These are phyloP conservation scores for Botrytis hyacinthi DNA, from an alignment of 2,329 filamentous ascomycete genomes.

Conservation along the genomic window DNA sequence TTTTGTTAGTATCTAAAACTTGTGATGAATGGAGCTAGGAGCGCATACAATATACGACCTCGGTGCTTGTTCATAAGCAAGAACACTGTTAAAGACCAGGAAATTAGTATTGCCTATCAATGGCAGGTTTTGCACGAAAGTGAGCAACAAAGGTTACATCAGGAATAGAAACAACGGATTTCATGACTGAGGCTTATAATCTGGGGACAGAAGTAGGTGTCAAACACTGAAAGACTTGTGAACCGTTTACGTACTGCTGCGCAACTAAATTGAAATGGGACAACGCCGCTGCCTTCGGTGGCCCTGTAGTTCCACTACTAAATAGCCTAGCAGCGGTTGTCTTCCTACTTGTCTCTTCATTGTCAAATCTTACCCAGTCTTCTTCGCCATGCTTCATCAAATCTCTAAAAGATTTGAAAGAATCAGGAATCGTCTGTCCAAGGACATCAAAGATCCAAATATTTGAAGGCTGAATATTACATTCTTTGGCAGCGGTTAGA, in stretches of 20 bases:
- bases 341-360: constrained; percentile 34
- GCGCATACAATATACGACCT: constrained; percentile 56
- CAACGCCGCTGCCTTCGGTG: constrained; percentile 43
- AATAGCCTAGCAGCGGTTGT: constrained; percentile 45
- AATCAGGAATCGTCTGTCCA: constrained; percentile 26
- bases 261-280: constrained; percentile 41
- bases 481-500: constrained; percentile 31
- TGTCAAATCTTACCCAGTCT: constrained; percentile 34
- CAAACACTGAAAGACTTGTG: no score
- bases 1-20: background rate
- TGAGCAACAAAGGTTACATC: no score
- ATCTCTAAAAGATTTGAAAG: constrained; percentile 29
- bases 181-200: no score
- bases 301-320: constrained; percentile 58
- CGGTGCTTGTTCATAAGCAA: constrained; percentile 52
- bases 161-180: no score
- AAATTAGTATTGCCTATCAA: background rate
- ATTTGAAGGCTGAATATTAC: constrained; percentile 31
- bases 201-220: no score
- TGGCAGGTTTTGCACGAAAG: background rate
- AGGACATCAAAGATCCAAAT: constrained; percentile 36
- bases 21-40: constrained; percentile 41
- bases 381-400: constrained; percentile 31
- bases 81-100: background rate
- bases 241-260: constrained; percentile 31